phyloP scores from a whole-genome alignment of 2,329 filamentous ascomycete genomes.

The Blastomyces gilchristii region DNA sequence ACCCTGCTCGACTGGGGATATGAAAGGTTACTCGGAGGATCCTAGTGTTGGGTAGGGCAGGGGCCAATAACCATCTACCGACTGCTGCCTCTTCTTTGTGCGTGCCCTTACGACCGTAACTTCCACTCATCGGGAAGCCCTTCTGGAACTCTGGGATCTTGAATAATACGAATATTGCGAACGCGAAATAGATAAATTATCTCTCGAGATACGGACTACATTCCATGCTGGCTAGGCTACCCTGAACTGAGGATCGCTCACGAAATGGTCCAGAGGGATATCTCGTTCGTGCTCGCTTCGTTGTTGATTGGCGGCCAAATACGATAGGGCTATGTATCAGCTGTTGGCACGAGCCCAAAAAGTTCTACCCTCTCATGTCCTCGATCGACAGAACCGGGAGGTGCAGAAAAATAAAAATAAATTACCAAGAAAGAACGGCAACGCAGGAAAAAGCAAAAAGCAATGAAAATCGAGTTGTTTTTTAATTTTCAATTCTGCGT shows the following conservation, averaged over 20 bases:
- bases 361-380: background rate
- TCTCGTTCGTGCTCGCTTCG: background rate
- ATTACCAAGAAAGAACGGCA: background rate
- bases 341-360: constrained; percentile 2
- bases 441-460: constrained; percentile 2
- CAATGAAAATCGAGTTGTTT: background rate
- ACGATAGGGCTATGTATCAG: constrained; percentile 2
- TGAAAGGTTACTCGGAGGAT: constrained; percentile 9
- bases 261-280: background rate
- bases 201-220: constrained; percentile 6
- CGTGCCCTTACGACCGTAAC: constrained; percentile 21
- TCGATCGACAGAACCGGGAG: constrained; percentile 1
- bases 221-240: constrained; percentile 6
- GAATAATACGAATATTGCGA: constrained; percentile 22
- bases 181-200: constrained; percentile 13
- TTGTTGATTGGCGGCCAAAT: background rate
- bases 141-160: constrained; percentile 18
- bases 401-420: background rate
- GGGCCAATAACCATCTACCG: constrained; percentile 13
- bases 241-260: background rate
- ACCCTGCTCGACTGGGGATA: constrained; percentile 2
- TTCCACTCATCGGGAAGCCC: constrained; percentile 12
- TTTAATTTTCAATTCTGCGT: background rate
- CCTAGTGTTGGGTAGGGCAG: constrained; percentile 3
- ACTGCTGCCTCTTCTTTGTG: constrained; percentile 21